Evolutionary conservation across 2,329 filamentous ascomycete species (phyloP).

Genomic region (Neonectria neomacrospora): DNA sequence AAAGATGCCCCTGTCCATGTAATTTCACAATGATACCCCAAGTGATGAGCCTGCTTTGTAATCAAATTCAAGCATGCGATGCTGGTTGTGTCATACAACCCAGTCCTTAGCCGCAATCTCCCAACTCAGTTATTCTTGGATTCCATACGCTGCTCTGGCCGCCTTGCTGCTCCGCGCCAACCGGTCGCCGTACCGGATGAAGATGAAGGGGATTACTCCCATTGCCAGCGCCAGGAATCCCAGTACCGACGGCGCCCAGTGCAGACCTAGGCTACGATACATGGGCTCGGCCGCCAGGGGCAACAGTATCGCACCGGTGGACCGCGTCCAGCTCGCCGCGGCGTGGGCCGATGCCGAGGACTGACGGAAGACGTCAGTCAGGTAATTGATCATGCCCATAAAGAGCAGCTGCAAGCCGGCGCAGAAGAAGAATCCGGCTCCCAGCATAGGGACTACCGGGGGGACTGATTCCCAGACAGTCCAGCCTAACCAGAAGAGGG

Average conservation of each 20-base stretch:
- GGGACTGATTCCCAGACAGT: conserved; percentile 55
- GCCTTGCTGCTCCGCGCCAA: conserved; percentile 45
- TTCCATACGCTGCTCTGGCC: conserved; percentile 39
- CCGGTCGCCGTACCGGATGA: conserved; percentile 47
- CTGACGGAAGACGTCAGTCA: conserved; percentile 49
- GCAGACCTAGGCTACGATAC: conserved; percentile 48
- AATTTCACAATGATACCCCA: not conserved
- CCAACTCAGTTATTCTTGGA: conserved; percentile 22
- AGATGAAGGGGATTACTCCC: conserved; percentile 48
- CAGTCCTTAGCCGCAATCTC: not conserved
- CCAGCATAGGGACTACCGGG: conserved; percentile 52
- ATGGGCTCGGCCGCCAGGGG: conserved; percentile 49
- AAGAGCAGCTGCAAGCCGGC: conserved; percentile 48
- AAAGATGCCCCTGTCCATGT: not conserved
- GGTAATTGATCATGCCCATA: conserved; percentile 51
- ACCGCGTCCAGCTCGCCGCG: conserved; percentile 49
- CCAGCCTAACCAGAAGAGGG: conserved; percentile 71
- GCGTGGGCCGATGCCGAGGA: conserved; percentile 51
- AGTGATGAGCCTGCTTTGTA: not conserved
- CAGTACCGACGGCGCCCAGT: conserved; percentile 51
- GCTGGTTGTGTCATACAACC: not conserved
- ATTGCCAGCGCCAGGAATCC: conserved; percentile 47
- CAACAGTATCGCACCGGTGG: conserved; percentile 47
- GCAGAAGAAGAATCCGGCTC: conserved; percentile 56
- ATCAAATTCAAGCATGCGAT: not conserved